Base-by-base conservation (phyloP, 495 filamentous ascomycete genomes). In the Alectoria sarmentosa region DNA sequence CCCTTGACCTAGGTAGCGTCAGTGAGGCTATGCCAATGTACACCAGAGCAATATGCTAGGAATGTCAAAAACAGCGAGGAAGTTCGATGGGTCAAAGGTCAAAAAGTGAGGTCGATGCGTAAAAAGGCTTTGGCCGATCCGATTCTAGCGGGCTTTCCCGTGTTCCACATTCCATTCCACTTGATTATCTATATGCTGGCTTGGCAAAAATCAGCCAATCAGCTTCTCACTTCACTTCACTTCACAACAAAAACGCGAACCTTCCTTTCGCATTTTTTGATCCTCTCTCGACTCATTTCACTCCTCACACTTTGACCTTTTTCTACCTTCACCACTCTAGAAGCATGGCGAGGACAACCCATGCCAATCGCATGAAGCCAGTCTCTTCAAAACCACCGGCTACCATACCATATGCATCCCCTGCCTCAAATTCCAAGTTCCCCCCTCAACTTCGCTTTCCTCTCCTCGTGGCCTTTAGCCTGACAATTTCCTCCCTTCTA, bases 401-500 rank as follows among this genome's bases (percentile, higher is more conserved):
- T 54, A 65, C 56, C 30, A 37, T 70, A 23, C 66, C 69, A 57
- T 63, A 48, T 37, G 41, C 57, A 48, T 58, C 69, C 19, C 56
- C 67, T 21, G 46, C 46, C 21, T 19, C 68, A 13, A 60, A 59
- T 39, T 64, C 65, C 14, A 64, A 59, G 60, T 36, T 79, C 42
- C 86, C 87, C 4, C 68, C 73, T 28, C 65, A 71, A 13, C 69
- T 84, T 9, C 83, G 85, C 42, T 90, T 92, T 67, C 77, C 81
- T 26, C 77, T 92, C 4, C 79, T 87, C 6, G 80, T 87, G 15
- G 55, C 86, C 19, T 72, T 87, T 63, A 93, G 85, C 74, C 76
- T 92, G 55, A 71, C 75, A 28, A 62, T 90, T 30, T 84, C 82
- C 66, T 78, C 82, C 0, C 58, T 83, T 4, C 76, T 86, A 2